Conservation (phyloP, 1,139 yeast genomes). For the Saccharomyces hybrid region DNA sequence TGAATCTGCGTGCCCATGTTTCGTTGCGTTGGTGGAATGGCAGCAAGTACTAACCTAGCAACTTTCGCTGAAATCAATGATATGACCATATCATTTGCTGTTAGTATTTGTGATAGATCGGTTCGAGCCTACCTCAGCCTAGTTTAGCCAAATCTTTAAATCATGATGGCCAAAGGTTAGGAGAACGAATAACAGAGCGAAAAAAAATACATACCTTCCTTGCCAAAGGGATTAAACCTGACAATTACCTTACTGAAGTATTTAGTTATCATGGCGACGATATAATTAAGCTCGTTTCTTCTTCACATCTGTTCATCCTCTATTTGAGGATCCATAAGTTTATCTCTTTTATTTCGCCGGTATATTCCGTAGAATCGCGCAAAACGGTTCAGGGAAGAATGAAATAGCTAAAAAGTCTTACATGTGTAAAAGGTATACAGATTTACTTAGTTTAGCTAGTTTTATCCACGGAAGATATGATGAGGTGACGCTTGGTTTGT, state of each 20-base stretch:
- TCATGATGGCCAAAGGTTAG: background rate
- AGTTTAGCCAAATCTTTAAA: background rate
- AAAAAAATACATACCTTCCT: constrained; percentile 43
- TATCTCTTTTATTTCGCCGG: background rate
- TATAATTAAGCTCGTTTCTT: background rate
- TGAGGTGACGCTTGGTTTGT: constrained; percentile 70
- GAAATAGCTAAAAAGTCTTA: background rate
- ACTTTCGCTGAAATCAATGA: constrained; percentile 45
- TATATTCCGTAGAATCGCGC: background rate
- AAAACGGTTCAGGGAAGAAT: background rate
- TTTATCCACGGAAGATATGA: constrained; percentile 38
- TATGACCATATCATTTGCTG: background rate
- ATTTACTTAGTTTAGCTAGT: background rate
- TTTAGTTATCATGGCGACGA: constrained; percentile 67
- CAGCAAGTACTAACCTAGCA: constrained; percentile 71
- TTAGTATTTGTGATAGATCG: background rate
- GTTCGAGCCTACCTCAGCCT: background rate
- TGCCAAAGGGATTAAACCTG: constrained; percentile 68
- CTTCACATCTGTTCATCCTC: background rate
- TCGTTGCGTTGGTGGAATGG: constrained; percentile 66
- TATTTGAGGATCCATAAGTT: background rate
- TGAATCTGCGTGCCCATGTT: constrained; percentile 42
- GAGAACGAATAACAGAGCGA: background rate
- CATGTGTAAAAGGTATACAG: background rate
- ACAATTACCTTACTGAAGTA: constrained; percentile 73